Base-by-base conservation (phyloP, 352 stramenopile genomes). In the Globisporangium lucens region DNA sequence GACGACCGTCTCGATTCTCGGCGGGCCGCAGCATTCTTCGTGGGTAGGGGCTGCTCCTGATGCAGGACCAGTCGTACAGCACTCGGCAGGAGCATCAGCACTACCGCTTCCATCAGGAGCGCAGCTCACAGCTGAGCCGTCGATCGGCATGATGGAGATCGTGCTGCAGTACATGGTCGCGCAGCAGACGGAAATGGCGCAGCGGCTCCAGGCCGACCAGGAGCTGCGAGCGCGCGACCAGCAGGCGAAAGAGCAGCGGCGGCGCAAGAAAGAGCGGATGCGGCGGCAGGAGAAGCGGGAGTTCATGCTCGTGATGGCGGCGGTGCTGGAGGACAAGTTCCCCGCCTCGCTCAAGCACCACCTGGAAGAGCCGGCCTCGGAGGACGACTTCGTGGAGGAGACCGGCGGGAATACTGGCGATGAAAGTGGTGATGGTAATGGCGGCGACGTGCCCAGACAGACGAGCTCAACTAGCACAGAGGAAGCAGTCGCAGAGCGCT, bases 121-220 rank as follows among this genome's bases (percentile, higher is more conserved):
- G 6, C 38, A 33, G 9, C 6, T 41, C 13, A 41, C 65, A 41
- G 9, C 27, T 17, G 56, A 61, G 12, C 33, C 33, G 4, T 61
- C 63, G 15, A 58, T 84, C n/a, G 68, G 70, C 0, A 36, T 85
- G 30, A 77, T 89, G 74, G 79, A 90, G 55, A 63, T 81, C 30
- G 63, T 87, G 58, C 67, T 89, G 41, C 75, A 84, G 57, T 84
- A 78, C 66, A 78, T 90, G 73, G 70, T 77, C 33, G 67, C 76
- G 1, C 82, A 90, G 63, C 79, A 90, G 47, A 61, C 74, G 5
- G 82, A 89, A 52, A 78, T 46, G 4, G 63, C 65, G n/a, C 68
- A 70, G 10, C 77, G 71, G 33, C 33, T 72, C 2, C 67, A 88
- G 57, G 33, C 61, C 17, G 77, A 87, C 9, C 66, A 78, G 36